A percentile compares a stretch with the other conserved stretches of the same genome.
phyloP scores from a whole-genome alignment of 2,329 filamentous ascomycete species.

The Colletotrichum noveboracense region DNA sequence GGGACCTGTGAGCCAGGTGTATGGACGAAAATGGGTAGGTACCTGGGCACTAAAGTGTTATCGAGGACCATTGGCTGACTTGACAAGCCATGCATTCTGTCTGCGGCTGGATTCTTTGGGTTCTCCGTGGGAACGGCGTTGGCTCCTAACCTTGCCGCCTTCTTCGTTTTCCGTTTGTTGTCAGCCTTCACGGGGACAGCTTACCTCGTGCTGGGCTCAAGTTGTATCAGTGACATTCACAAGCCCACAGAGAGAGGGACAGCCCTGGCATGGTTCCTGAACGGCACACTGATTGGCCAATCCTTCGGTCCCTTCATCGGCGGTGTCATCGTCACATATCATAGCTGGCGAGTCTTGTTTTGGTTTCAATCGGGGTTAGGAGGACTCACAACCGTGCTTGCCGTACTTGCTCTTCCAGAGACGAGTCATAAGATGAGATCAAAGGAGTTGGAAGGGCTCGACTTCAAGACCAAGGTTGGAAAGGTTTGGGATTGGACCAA shows the following conservation, averaged over 20 bases:
- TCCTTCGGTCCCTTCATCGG: slow-evolving; percentile 69
- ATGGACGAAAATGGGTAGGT: slow-evolving; percentile 53
- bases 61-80: too few relatives aligned
- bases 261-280: slow-evolving; percentile 70
- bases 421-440: slow-evolving; percentile 69
- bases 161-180: slow-evolving; percentile 72
- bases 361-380: slow-evolving; percentile 71
- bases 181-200: slow-evolving; percentile 75
- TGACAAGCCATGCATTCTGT: slow-evolving; percentile 22
- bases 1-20: slow-evolving; percentile 68
- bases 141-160: slow-evolving; percentile 68
- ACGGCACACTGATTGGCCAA: slow-evolving; percentile 70
- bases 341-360: slow-evolving; percentile 73
- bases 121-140: slow-evolving; percentile 72
- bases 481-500: slow-evolving; percentile 58
- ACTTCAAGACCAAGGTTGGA: slow-evolving; percentile 42
- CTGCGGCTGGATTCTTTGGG: slow-evolving; percentile 56
- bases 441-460: slow-evolving; percentile 63
- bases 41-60: slow-evolving; percentile 28
- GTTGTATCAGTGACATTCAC: slow-evolving; percentile 64
- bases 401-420: slow-evolving; percentile 69
- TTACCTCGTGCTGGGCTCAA: slow-evolving; percentile 70
- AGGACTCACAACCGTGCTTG: slow-evolving; percentile 57
- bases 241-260: slow-evolving; percentile 68
- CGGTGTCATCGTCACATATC: slow-evolving; percentile 73